phyloP scores from a whole-genome alignment of 1,284 basidiomycete species.

The Apiotrichum gracile region DNA sequence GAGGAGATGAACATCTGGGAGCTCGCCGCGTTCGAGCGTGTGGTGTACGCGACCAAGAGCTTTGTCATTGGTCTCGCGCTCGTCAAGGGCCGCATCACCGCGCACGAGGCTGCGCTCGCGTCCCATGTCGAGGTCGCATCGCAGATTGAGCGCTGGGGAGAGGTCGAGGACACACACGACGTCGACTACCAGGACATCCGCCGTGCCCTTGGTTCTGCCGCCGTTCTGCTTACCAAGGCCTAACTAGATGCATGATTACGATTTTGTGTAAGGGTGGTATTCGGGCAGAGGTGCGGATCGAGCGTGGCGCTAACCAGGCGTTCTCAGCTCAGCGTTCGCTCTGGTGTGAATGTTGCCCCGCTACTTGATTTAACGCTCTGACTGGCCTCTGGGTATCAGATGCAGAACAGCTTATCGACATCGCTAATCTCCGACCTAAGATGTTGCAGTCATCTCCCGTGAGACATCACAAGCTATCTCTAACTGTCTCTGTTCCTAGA shows the following conservation, averaged over 20 bases:
- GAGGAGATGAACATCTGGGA: slow-evolving; percentile 69
- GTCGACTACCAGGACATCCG: slow-evolving; percentile 94
- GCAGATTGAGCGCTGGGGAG: slow-evolving; percentile 95
- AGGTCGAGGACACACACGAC: slow-evolving; percentile 94
- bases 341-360: too few species aligned
- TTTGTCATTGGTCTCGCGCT: slow-evolving; percentile 84
- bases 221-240: slow-evolving; percentile 51
- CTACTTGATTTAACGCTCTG: too few species aligned
- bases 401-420: too few species aligned
- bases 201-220: slow-evolving; percentile 75
- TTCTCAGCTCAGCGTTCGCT: too few species aligned
- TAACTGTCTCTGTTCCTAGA: too few species aligned
- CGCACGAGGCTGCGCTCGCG: slow-evolving; percentile 73
- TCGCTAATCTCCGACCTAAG: too few species aligned
- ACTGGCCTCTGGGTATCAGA: too few species aligned
- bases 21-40: slow-evolving; percentile 87
- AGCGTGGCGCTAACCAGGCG: too few species aligned
- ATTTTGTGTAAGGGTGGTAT: too few species aligned
- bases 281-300: too few species aligned
- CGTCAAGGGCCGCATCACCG: slow-evolving; percentile 65
- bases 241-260: slow-evolving; percentile 1
- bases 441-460: too few species aligned
- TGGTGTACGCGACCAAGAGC: slow-evolving; percentile 84
- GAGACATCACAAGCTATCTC: too few species aligned
- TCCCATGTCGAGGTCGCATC: slow-evolving; percentile 89